Evolutionary conservation across 306 rosid species (phyloP).

Genomic region (Datisca glomerata): DNA sequence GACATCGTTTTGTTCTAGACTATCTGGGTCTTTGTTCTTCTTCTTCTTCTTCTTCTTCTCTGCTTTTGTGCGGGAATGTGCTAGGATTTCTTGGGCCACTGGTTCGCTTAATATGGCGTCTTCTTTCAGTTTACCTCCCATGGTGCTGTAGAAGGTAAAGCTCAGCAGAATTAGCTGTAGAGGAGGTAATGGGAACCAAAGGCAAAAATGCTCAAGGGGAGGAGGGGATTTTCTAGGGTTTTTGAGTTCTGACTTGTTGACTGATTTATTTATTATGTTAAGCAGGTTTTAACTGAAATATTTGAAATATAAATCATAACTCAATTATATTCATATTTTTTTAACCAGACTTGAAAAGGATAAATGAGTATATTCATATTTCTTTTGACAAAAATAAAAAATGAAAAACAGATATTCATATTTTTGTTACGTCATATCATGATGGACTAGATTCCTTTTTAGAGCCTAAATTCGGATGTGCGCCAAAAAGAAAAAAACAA

Average conservation of each 20-base stretch:
- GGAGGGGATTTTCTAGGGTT: slow-evolving; percentile 40
- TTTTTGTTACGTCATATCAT: too few relatives aligned
- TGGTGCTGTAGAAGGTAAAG: slow-evolving; percentile 15
- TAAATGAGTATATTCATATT: too few relatives aligned
- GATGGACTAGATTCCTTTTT: too few relatives aligned
- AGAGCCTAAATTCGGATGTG: too few relatives aligned
- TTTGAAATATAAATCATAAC: not conserved
- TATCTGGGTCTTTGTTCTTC: slow-evolving; percentile 5
- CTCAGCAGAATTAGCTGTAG: slow-evolving; percentile 1
- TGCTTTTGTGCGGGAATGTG: slow-evolving; percentile 18
- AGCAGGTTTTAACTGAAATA: too few relatives aligned
- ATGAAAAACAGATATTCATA: too few relatives aligned
- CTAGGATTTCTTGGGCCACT: slow-evolving; percentile 20
- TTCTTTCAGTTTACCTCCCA: slow-evolving; percentile 57
- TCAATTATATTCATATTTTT: too few relatives aligned
- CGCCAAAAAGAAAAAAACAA: too few relatives aligned
- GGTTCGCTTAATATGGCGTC: slow-evolving; percentile 19
- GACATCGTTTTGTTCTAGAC: slow-evolving; percentile 11
- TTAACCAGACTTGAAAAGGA: too few relatives aligned
- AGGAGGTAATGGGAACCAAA: slow-evolving; percentile 15
- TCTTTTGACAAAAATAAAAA: too few relatives aligned
- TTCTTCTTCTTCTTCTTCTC: slow-evolving; percentile 47
- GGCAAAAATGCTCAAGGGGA: not conserved
- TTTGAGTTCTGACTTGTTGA: slow-evolving; percentile 20
- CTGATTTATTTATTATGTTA: not conserved